A percentile compares a stretch with the other conserved stretches of the same genome.
phyloP scores from a whole-genome alignment of 306 rosid species.

The Cucumis hystrix region DNA sequence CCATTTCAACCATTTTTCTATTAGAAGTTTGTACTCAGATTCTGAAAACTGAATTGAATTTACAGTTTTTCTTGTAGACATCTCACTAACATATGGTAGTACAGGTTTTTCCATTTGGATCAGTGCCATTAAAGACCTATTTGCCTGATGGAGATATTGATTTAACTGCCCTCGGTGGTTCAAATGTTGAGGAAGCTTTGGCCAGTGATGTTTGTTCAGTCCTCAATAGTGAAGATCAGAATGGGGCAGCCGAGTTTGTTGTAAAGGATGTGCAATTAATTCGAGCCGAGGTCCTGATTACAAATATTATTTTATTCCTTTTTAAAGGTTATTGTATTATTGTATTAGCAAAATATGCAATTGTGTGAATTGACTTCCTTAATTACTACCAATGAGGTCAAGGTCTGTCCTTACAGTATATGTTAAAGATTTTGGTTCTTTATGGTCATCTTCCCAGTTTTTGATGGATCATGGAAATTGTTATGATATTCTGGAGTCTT shows the following conservation, averaged over 20 bases:
- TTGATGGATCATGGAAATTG: not conserved
- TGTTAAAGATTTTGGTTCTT: not conserved
- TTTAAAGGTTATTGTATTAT: not conserved
- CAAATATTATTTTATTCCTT: not conserved
- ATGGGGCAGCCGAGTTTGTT: constrained; percentile 50
- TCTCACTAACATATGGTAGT: not conserved
- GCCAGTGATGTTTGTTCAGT: constrained; percentile 43
- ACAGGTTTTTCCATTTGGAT: constrained; percentile 83
- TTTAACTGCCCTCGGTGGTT: constrained; percentile 47
- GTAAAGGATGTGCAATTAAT: constrained; percentile 85
- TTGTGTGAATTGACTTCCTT: not conserved
- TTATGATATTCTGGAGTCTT: not conserved
- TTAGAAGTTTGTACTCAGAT: not conserved
- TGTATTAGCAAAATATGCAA: not conserved
- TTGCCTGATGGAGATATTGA: constrained; percentile 96
- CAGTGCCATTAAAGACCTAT: constrained; percentile 84
- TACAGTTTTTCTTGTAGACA: not conserved
- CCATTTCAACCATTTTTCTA: not conserved
- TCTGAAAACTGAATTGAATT: not conserved
- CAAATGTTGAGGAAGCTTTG: constrained; percentile 47
- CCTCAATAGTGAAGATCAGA: constrained; percentile 53
- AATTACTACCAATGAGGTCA: not conserved
- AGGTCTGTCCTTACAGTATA: not conserved
- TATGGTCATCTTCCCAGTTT: not conserved
- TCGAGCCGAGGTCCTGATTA: constrained; percentile 71